phyloP scores from a whole-genome alignment of 371 early-diverging fungal species.

The Capniomyces stellatus region DNA sequence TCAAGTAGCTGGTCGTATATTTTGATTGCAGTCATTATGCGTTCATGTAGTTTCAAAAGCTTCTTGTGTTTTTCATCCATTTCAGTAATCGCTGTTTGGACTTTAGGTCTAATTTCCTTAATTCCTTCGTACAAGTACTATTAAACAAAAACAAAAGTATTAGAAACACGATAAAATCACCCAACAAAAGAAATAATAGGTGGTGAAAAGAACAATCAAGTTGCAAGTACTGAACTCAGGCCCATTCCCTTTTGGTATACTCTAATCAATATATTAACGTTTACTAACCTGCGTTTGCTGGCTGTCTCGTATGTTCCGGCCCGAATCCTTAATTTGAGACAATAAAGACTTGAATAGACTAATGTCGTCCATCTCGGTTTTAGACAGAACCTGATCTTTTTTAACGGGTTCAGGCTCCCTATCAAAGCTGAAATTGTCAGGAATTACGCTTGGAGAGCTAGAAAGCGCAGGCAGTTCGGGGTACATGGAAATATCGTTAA shows the following conservation, averaged over 20 bases:
- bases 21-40: conserved; percentile 50
- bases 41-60: conserved; percentile 33
- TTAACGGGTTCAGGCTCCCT: conserved; percentile 34
- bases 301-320: conserved; percentile 22
- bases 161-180: neutral
- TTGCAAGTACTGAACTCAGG: no score
- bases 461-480: neutral
- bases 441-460: neutral
- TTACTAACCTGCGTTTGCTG: conserved; percentile 18
- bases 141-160: neutral
- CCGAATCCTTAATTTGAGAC: conserved; percentile 14
- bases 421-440: conserved; percentile 17
- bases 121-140: conserved; percentile 22
- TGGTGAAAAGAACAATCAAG: no score
- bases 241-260: no score
- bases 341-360: conserved; percentile 22
- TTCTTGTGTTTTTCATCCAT: conserved; percentile 45
- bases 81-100: conserved; percentile 34
- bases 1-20: conserved; percentile 53
- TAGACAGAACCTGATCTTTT: conserved; percentile 12
- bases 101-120: conserved; percentile 27
- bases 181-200: neutral
- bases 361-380: conserved; percentile 18
- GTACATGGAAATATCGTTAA: neutral
- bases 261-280: neutral